phyloP scores from a whole-genome alignment of 805 yeast genomes.

The Kluyveromyces dobzhanskii region DNA sequence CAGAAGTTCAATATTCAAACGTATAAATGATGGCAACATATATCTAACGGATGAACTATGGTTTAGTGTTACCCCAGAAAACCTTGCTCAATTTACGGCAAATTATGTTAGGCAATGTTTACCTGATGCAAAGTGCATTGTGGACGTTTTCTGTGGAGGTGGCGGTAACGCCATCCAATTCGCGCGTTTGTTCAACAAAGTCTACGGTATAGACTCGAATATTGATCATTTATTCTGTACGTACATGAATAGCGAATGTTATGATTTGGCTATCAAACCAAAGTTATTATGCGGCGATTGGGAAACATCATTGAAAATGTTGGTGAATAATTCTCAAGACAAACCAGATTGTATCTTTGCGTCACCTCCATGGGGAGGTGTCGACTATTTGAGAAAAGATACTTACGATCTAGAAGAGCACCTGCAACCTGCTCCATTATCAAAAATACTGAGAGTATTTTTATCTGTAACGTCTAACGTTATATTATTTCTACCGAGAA shows the following conservation, averaged over 20 bases:
- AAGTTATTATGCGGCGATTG: slow-evolving; percentile 43
- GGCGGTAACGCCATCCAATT: slow-evolving; percentile 82
- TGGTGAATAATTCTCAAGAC: slow-evolving; percentile 1
- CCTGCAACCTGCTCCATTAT: slow-evolving; percentile 41
- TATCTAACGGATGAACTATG: slow-evolving; percentile 65
- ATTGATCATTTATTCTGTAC: slow-evolving; percentile 58
- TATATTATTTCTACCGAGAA: slow-evolving; percentile 57
- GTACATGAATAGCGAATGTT: slow-evolving; percentile 53
- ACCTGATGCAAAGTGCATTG: slow-evolving; percentile 38
- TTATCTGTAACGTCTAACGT: slow-evolving; percentile 37
- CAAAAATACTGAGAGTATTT: slow-evolving; percentile 37
- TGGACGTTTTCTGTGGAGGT: slow-evolving; percentile 80
- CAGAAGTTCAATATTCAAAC: slow-evolving; percentile 52
- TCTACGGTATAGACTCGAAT: slow-evolving; percentile 57
- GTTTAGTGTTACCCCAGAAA: slow-evolving; percentile 86
- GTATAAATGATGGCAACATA: slow-evolving; percentile 55
- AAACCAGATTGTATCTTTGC: slow-evolving; percentile 42
- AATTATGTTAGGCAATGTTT: slow-evolving; percentile 42
- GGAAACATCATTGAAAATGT: slow-evolving; percentile 14
- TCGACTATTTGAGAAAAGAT: slow-evolving; percentile 38
- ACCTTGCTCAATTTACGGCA: slow-evolving; percentile 53
- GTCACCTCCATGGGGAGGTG: slow-evolving; percentile 93
- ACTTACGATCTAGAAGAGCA: slow-evolving; percentile 39
- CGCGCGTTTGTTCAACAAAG: slow-evolving; percentile 46
- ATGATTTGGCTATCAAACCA: slow-evolving; percentile 46